These are phyloP conservation scores for Torulaspora microellipsoides DNA, from an alignment of 805 yeast species.

Conservation along the genomic window DNA sequence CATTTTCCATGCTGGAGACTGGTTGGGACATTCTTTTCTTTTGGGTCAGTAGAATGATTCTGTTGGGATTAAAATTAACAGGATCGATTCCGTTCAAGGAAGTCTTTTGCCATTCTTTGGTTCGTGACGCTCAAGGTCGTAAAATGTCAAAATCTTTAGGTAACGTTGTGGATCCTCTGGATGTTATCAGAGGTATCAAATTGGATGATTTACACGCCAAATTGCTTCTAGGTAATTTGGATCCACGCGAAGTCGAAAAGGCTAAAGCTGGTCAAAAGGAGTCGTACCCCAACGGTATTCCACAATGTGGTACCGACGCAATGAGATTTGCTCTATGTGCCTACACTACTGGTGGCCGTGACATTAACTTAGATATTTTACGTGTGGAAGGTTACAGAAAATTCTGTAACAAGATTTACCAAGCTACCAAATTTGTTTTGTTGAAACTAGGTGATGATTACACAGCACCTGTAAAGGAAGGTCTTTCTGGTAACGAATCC, in stretches of 20 bases:
- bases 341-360: slow-evolving; percentile 98
- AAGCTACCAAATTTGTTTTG: slow-evolving; percentile 95
- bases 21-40: slow-evolving; percentile 99
- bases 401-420: slow-evolving; percentile 98
- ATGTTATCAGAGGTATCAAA: slow-evolving; percentile 85
- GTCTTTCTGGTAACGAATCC: slow-evolving; percentile 72
- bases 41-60: slow-evolving; percentile 98
- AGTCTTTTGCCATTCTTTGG: slow-evolving; percentile 97
- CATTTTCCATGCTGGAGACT: slow-evolving; percentile 92
- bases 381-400: slow-evolving; percentile 99
- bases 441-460: slow-evolving; percentile 89
- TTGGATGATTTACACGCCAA: slow-evolving; percentile 75
- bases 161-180: slow-evolving; percentile 93
- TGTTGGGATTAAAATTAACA: slow-evolving; percentile 83
- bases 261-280: slow-evolving; percentile 84
- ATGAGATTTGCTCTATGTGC: slow-evolving; percentile 97
- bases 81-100: slow-evolving; percentile 91
- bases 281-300: slow-evolving; percentile 94
- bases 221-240: slow-evolving; percentile 77
- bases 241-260: slow-evolving; percentile 78
- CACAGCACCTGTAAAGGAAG: slow-evolving; percentile 63
- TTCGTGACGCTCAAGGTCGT: slow-evolving; percentile 98
- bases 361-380: slow-evolving; percentile 89
- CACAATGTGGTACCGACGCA: slow-evolving; percentile 99
- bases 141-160: slow-evolving; percentile 98